Evolutionary conservation across 2,329 filamentous ascomycete species (phyloP).

Genomic region (Paecilomyces niveus): DNA sequence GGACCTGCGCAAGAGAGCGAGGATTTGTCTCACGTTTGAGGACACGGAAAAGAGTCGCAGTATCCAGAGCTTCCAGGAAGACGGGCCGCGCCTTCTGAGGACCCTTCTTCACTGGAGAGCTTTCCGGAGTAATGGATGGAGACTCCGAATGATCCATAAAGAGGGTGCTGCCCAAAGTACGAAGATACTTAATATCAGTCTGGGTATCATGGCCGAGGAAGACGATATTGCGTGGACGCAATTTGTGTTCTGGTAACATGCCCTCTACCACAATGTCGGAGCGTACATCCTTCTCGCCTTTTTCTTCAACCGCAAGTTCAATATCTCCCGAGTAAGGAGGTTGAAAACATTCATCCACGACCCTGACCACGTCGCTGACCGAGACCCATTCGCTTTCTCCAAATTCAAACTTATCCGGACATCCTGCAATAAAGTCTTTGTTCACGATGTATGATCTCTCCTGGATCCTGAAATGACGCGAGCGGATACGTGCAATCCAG

Average conservation of each 20-base stretch:
- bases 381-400: slow-evolving; percentile 51
- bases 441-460: slow-evolving; percentile 66
- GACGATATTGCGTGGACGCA: slow-evolving; percentile 52
- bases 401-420: slow-evolving; percentile 70
- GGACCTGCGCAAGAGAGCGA: slow-evolving; percentile 53
- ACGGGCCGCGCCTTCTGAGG: slow-evolving; percentile 22
- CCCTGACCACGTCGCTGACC: slow-evolving; percentile 35
- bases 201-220: slow-evolving; percentile 71
- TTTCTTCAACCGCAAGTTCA: slow-evolving; percentile 4
- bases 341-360: slow-evolving; percentile 50
- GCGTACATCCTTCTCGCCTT: background rate
- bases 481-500: slow-evolving; percentile 63
- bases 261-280: background rate
- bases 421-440: slow-evolving; percentile 60
- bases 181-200: slow-evolving; percentile 63
- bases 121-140: background rate
- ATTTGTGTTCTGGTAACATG: slow-evolving; percentile 6
- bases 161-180: slow-evolving; percentile 55
- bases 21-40: slow-evolving; percentile 48
- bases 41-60: slow-evolving; percentile 61
- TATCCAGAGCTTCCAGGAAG: slow-evolving; percentile 64
- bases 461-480: slow-evolving; percentile 67
- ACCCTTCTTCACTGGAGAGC: background rate
- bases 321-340: slow-evolving; percentile 44
- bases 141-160: slow-evolving; percentile 9